Evolutionary conservation across 305 asterid genomes (phyloP).

Genomic region (Andrographis paniculata): DNA sequence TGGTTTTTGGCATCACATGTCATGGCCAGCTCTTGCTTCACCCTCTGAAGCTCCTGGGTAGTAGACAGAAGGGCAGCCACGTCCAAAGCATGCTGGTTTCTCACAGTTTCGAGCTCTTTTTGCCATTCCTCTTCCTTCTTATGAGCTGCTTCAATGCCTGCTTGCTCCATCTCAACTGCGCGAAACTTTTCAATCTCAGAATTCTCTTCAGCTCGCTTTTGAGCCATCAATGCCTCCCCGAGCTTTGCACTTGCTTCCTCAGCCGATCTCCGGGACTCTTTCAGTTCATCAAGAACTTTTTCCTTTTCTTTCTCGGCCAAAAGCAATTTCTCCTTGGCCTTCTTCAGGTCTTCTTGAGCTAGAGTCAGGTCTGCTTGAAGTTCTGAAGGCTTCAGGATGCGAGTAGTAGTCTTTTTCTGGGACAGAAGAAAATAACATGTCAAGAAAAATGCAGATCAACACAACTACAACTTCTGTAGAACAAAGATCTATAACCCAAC

Average conservation of each 20-base stretch:
- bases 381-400: conserved; percentile 59
- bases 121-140: conserved; percentile 77
- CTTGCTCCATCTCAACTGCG: conserved; percentile 86
- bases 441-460: conserved; percentile 16
- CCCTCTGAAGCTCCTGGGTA: conserved; percentile 64
- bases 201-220: conserved; percentile 75
- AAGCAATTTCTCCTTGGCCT: conserved; percentile 66
- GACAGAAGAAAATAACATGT: too few relatives aligned
- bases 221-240: conserved; percentile 70
- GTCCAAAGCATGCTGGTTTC: conserved; percentile 74
- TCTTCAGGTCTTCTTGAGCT: conserved; percentile 84
- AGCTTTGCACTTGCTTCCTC: conserved; percentile 83
- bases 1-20: conserved; percentile 74
- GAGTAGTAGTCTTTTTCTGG: conserved; percentile 66
- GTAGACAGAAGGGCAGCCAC: conserved; percentile 70
- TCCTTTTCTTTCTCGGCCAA: conserved; percentile 67
- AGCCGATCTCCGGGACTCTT: conserved; percentile 55
- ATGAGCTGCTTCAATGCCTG: conserved; percentile 77
- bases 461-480: too few relatives aligned
- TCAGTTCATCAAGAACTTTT: conserved; percentile 62
- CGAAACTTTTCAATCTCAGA: conserved; percentile 90
- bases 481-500: neutral
- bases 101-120: conserved; percentile 69
- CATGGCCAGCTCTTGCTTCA: conserved; percentile 69
- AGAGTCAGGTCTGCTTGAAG: conserved; percentile 55